Evolutionary conservation across 2,329 filamentous ascomycete genomes (phyloP), one percentile per base, ranked within the genome.

Genomic region (Phaeosphaeriaceae sp.): DNA sequence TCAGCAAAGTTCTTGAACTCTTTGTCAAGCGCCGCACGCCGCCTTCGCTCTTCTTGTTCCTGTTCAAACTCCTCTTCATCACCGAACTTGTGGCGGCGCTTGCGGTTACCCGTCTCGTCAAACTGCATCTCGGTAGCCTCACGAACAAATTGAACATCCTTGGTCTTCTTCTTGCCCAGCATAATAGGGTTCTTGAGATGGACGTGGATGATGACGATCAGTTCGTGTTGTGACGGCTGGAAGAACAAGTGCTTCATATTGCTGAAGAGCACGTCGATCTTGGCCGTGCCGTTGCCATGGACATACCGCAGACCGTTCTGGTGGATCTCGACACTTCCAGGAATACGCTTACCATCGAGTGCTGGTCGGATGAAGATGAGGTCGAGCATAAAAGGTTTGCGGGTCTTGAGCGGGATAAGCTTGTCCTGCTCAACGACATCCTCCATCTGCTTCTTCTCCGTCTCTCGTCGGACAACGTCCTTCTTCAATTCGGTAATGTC

Each of bases 241-340:
- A 99, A 99, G 84, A 99, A 99, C 2, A 99, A 85, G 76, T 99
- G 95, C 78, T 96, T 96, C 76, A 99, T 92, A 80, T 99, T 99
- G 81, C 92, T 96, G 83, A 99, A 99, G 1, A 99, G 86, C 53
- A 99, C 89, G 71, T 99, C 95, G 49, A 99, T 92, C 69, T 90
- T 87, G 68, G 95, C 91, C 21, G 76, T 90, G 89, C 63, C 96
- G 82, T 53, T 91, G 88, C 52, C 92, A 91, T 81, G 94, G 85
- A 77, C 73, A 78, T 99, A 99, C 60, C 95, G 91, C 57, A 99
- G 91, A 93, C 95, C 95, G 71, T 99, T 99, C 73, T 98, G 93
- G 79, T 99, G 95, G 51, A 99, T 97, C 79, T 98, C 94, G 41
- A 99, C 89, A 75, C 95, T 93, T 72, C 95, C 95, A 46, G 95